These are phyloP conservation scores for Epicoccum nigrum DNA, from an alignment of 2,329 filamentous ascomycete species.

Conservation along the genomic window DNA sequence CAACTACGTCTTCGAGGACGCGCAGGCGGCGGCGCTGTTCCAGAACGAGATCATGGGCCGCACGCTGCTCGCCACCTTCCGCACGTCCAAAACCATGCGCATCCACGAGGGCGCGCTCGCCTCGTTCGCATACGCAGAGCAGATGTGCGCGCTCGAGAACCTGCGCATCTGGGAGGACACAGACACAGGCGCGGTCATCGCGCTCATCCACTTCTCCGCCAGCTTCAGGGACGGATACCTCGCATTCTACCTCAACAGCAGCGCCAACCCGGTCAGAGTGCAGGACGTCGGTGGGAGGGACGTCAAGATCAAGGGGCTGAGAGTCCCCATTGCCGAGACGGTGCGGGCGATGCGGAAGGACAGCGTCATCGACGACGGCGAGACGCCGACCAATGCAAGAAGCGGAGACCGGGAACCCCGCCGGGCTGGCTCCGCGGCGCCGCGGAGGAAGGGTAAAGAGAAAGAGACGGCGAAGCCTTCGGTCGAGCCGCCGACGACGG, in stretches of 20 bases:
- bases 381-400: neutral
- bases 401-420: constrained; percentile 6
- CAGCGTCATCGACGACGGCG: constrained; percentile 18
- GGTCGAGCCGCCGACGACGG: too few relatives aligned
- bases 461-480: constrained; percentile 6
- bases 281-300: constrained; percentile 49
- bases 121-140: constrained; percentile 53
- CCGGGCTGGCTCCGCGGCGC: neutral
- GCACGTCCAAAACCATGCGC: constrained; percentile 53
- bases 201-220: constrained; percentile 52
- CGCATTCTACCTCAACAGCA: constrained; percentile 53
- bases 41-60: constrained; percentile 56
- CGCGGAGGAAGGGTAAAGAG: constrained; percentile 13
- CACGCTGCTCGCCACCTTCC: constrained; percentile 50
- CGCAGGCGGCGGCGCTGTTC: constrained; percentile 46
- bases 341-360: constrained; percentile 28
- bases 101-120: constrained; percentile 52
- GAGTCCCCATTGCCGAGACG: constrained; percentile 40
- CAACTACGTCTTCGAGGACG: constrained; percentile 52
- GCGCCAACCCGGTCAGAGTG: constrained; percentile 45
- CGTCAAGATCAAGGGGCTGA: constrained; percentile 52
- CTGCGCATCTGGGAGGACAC: constrained; percentile 56
- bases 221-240: constrained; percentile 53
- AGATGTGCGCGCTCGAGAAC: constrained; percentile 57
- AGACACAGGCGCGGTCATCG: constrained; percentile 50